Conservation (phyloP, 768 basidiomycete species). For the Phylloporus sp. region DNA sequence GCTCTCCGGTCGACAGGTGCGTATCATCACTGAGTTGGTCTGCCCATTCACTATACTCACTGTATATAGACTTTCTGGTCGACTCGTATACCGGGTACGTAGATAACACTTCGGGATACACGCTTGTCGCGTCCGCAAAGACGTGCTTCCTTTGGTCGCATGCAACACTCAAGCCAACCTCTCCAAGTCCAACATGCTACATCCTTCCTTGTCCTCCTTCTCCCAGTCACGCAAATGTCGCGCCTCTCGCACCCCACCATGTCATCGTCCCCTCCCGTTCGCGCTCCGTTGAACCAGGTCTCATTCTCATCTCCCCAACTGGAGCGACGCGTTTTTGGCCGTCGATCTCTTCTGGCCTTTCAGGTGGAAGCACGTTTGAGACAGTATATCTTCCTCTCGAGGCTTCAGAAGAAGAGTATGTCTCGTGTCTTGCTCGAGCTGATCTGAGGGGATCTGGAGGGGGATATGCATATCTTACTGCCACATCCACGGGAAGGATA, state of each 20-base stretch:
- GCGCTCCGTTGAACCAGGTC: constrained; percentile 65
- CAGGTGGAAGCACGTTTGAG: constrained; percentile 66
- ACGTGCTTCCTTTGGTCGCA: constrained; percentile 87
- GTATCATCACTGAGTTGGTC: background rate
- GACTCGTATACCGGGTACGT: constrained; percentile 69
- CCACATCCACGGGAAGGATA: constrained; percentile 64
- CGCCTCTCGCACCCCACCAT: constrained; percentile 48
- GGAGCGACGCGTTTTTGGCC: constrained; percentile 88
- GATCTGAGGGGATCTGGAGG: constrained; percentile 44
- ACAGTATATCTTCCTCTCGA: constrained; percentile 44
- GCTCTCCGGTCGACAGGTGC: constrained; percentile 64
- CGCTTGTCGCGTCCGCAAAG: constrained; percentile 64
- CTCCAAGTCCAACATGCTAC: constrained; percentile 64
- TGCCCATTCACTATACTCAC: background rate
- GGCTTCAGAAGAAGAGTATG: constrained; percentile 48
- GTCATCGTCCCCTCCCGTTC: constrained; percentile 61
- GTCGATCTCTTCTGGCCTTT: constrained; percentile 76
- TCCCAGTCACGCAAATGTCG: constrained; percentile 39
- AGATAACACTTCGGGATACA: constrained; percentile 69
- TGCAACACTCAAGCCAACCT: constrained; percentile 62
- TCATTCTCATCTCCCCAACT: constrained; percentile 68
- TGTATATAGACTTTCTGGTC: constrained; percentile 58
- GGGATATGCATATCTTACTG: constrained; percentile 46
- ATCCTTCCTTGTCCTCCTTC: constrained; percentile 69
- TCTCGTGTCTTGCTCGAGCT: constrained; percentile 63